These are phyloP conservation scores for Cutaneotrichosporon cavernicola DNA, from an alignment of 1,284 basidiomycete genomes.

Conservation along the genomic window DNA sequence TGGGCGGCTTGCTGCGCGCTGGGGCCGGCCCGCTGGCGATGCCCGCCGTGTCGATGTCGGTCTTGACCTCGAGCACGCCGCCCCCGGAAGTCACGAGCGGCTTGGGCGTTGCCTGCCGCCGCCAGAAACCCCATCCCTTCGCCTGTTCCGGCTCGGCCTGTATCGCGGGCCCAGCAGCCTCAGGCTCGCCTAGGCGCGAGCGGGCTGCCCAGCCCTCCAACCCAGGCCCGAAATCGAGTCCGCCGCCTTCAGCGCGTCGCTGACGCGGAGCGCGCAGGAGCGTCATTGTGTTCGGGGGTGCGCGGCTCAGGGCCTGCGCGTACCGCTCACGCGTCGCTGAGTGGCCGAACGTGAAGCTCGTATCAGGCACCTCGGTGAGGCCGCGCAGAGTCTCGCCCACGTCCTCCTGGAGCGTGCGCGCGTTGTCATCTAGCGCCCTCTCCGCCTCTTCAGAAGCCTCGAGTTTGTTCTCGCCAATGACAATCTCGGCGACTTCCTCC, in stretches of 20 bases:
- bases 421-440: constrained; percentile 27
- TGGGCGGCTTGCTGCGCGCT: not conserved
- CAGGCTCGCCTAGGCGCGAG: constrained; percentile 47
- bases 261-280: constrained; percentile 34
- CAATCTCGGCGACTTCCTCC: constrained; percentile 36
- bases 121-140: constrained; percentile 50
- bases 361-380: constrained; percentile 7
- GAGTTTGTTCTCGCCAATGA: constrained; percentile 33
- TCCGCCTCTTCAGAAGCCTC: constrained; percentile 33
- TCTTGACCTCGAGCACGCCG: constrained; percentile 49
- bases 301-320: constrained; percentile 39
- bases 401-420: constrained; percentile 30
- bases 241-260: constrained; percentile 10
- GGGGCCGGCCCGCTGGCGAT: not conserved
- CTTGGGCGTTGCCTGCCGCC: constrained; percentile 32
- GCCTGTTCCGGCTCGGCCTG: constrained; percentile 20
- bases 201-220: constrained; percentile 40
- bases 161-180: constrained; percentile 23
- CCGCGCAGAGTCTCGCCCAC: constrained; percentile 11
- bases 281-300: constrained; percentile 40
- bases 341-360: constrained; percentile 7
- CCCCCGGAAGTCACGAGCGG: constrained; percentile 50
- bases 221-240: constrained; percentile 18
- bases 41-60: constrained; percentile 9
- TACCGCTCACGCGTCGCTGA: constrained; percentile 40